phyloP scores from a whole-genome alignment of 805 yeast genomes.

The Barnettozyma salicaria region DNA sequence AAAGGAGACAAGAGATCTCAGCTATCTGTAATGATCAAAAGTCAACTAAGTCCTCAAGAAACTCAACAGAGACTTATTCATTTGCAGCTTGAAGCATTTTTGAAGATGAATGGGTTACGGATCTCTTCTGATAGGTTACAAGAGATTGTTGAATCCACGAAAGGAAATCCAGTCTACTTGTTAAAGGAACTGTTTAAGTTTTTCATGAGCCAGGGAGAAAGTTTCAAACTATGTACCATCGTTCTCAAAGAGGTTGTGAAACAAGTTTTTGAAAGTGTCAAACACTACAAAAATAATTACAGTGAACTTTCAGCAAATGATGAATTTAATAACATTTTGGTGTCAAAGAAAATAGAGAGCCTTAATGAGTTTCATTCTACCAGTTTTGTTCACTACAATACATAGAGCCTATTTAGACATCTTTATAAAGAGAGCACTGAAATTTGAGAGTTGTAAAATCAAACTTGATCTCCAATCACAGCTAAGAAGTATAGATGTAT shows the following conservation, averaged over 20 bases:
- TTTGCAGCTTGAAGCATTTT: constrained; percentile 38
- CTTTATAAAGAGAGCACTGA: too few relatives aligned
- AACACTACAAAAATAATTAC: constrained; percentile 3
- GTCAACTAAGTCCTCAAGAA: constrained; percentile 34
- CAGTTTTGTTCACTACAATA: too few relatives aligned
- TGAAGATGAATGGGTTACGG: constrained; percentile 42
- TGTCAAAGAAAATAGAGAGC: not conserved
- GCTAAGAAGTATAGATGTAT: too few relatives aligned
- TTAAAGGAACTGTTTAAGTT: constrained; percentile 37
- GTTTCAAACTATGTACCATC: constrained; percentile 30
- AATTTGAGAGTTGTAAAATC: too few relatives aligned
- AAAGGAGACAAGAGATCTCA: constrained; percentile 31
- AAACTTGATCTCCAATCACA: too few relatives aligned
- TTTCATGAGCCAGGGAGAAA: constrained; percentile 38
- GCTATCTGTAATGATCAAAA: constrained; percentile 36
- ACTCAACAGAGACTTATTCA: constrained; percentile 30
- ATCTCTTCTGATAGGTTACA: constrained; percentile 36
- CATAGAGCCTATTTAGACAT: too few relatives aligned
- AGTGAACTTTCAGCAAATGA: not conserved
- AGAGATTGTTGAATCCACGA: constrained; percentile 33
- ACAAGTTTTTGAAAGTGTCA: constrained; percentile 17
- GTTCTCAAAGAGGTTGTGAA: constrained; percentile 33
- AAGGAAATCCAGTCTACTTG: constrained; percentile 33
- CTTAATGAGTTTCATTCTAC: too few relatives aligned
- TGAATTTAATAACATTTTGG: too few relatives aligned